Conservation (phyloP, 1,284 basidiomycete species). For the Coriolopsis trogii region DNA sequence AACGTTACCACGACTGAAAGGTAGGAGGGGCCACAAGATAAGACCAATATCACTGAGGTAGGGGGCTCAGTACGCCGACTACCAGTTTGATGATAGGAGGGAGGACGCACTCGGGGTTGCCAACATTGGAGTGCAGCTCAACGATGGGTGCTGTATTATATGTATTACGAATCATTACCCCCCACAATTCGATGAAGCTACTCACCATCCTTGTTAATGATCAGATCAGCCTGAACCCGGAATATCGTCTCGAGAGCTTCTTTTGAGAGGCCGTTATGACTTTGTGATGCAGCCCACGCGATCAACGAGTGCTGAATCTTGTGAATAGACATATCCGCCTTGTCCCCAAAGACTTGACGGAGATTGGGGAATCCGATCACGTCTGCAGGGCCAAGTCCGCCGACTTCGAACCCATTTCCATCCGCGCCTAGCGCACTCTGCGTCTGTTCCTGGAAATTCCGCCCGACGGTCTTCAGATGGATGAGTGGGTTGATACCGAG, state of each 20-base stretch:
- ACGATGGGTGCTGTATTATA: slow-evolving; percentile 51
- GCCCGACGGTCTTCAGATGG: slow-evolving; percentile 45
- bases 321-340: slow-evolving; percentile 35
- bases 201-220: slow-evolving; percentile 46
- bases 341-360: slow-evolving; percentile 45
- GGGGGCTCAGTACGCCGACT: slow-evolving; percentile 33
- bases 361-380: slow-evolving; percentile 46
- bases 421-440: slow-evolving; percentile 44
- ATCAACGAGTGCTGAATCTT: slow-evolving; percentile 38
- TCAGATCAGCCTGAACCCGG: slow-evolving; percentile 44
- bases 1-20: slow-evolving; percentile 55
- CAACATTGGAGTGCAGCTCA: slow-evolving; percentile 36
- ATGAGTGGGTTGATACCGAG: slow-evolving; percentile 43
- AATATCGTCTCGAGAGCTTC: slow-evolving; percentile 44
- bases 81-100: too few relatives aligned
- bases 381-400: slow-evolving; percentile 33
- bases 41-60: slow-evolving; percentile 48
- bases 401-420: slow-evolving; percentile 39
- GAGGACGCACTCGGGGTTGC: slow-evolving; percentile 15
- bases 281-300: slow-evolving; percentile 46
- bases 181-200: not conserved
- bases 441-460: slow-evolving; percentile 53
- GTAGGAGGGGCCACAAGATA: slow-evolving; percentile 55
- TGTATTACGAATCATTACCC: not conserved
- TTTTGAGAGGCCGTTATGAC: slow-evolving; percentile 39